Evolutionary conservation across 495 filamentous ascomycete genomes (phyloP), one percentile per base, ranked within the genome.

Genomic region (Aspergillus taichungensis): DNA sequence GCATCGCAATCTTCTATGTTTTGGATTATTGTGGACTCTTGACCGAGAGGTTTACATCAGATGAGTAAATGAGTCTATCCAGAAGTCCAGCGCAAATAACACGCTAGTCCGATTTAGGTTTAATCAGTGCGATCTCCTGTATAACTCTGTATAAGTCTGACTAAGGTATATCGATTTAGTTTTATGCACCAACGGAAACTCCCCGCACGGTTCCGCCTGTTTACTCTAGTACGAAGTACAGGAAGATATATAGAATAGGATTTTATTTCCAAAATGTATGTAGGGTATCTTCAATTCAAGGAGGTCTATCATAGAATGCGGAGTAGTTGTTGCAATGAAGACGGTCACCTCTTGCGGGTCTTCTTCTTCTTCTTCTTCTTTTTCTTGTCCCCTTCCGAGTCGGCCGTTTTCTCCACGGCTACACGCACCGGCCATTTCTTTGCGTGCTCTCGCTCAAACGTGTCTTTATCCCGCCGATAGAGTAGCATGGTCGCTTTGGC

Each of bases 401-500:
- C 62, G 37, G 62, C 62, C 53, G 60, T 57, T 35, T 53, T 63
- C 32, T 65, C 60, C 24, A 57, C 68, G 43, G 61, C 68, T 50
- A 59, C 54, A 36, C 68, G 59, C 32, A 72, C 62, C 18, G 79
- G 77, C 68, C 75, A 80, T 50, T 78, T 75, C 49, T 78, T 79
- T 50, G 76, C 65, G 61, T 89, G 78, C 57, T 94, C 84, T 35
- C 74, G 62, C 56, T 98, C 92, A 57, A 97, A 95, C 9, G 74
- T 82, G 34, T 77, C 72, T 65, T 94, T 97, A 50, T 85, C 79
- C 39, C 77, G 74, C 49, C 84, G 71, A 56, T 94, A 96, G 37
- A 97, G 64, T 37, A 86, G 67, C 88, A 98, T 95, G 6, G 87
- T 80, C 24, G 84, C 88, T 53, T 87, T 66, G 2, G 92, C 91